Evolutionary conservation across 306 rosid species (phyloP), one percentile per base, ranked within the genome.

Genomic region (Cicer chorassanicum): DNA sequence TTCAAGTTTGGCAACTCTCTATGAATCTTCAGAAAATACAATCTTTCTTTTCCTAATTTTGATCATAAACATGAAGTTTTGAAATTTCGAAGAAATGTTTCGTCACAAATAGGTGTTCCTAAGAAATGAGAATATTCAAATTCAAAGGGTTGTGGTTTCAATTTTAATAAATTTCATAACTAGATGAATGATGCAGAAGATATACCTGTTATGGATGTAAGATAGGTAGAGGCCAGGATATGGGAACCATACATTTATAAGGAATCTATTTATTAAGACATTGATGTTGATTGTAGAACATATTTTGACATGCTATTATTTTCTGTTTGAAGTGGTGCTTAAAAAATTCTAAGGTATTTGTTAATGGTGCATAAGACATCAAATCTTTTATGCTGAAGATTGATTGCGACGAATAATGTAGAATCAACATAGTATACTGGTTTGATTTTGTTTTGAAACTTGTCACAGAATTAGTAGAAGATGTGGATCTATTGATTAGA

Each of bases 401-500:
- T 57, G 44, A 42, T 49, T 79, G 42, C 11, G 15, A 50, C 34
- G 80, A 62, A 38, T 29, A 55, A 42, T 44, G 50, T 63, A 9
- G 50, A 53, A 78, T 56, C 59, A 65, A n/a, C 60, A 57, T 43
- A n/a, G n/a, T 6, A 36, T 39, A 6, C 59, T 72, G 29, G 38
- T 61, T 65, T 70, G 39, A 45, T 12, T 16, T 64, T 61, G 49
- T 39, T 14, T 48, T 42, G 62, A 57, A 62, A 50, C 21, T 62
- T 71, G 21, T 51, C 10, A n/a, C 88, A 94, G 99, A 94, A 73
- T 72, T 84, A 54, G 87, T 94, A 51, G 99, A 92, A 82, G 97
- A 90, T 82, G 97, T 86, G 72, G 93, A 94, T 84, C 90, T 92
- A 42, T 62, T 94, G 87, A 81, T 90, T 86, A 86, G 93, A 79